Evolutionary conservation across 306 rosid species (phyloP).

Genomic region (Sphenostylis stenocarpa): DNA sequence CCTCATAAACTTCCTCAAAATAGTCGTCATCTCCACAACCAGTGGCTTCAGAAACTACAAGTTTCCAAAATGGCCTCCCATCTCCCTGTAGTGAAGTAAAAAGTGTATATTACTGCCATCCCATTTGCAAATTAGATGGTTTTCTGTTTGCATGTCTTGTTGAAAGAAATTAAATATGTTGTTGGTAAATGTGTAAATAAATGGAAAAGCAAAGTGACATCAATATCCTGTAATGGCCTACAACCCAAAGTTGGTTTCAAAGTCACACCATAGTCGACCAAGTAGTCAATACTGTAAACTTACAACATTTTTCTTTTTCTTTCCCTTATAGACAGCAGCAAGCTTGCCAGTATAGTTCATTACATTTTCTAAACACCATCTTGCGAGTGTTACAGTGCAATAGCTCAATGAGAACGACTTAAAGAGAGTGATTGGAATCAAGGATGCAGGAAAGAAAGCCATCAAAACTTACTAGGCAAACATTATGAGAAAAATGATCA

Average conservation of each 20-base stretch:
- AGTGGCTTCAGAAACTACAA: conserved; percentile 91
- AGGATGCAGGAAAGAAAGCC: not conserved
- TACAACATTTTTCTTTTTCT: not conserved
- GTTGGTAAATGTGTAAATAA: not conserved
- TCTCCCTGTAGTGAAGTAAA: conserved; percentile 67
- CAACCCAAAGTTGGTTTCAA: conserved; percentile 23
- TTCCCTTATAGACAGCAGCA: not conserved
- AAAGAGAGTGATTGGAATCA: not conserved
- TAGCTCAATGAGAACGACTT: not conserved
- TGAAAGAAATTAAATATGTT: conserved; percentile 12
- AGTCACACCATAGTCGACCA: conserved; percentile 17
- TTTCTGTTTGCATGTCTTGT: not conserved
- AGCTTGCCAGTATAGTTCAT: conserved; percentile 1
- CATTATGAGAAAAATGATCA: conserved; percentile 2
- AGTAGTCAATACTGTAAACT: conserved; percentile 1
- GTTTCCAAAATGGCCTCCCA: conserved; percentile 97
- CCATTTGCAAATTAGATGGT: not conserved
- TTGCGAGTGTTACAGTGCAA: not conserved
- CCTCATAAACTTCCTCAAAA: conserved; percentile 94
- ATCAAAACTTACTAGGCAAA: not conserved
- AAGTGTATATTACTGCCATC: not conserved
- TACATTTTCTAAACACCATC: not conserved
- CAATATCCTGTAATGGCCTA: not conserved
- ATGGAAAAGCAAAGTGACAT: conserved; percentile 9
- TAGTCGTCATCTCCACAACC: conserved; percentile 71